Evolutionary conservation across 2,329 filamentous ascomycete species (phyloP).

Genomic region (Phaeosphaeriaceae sp.): DNA sequence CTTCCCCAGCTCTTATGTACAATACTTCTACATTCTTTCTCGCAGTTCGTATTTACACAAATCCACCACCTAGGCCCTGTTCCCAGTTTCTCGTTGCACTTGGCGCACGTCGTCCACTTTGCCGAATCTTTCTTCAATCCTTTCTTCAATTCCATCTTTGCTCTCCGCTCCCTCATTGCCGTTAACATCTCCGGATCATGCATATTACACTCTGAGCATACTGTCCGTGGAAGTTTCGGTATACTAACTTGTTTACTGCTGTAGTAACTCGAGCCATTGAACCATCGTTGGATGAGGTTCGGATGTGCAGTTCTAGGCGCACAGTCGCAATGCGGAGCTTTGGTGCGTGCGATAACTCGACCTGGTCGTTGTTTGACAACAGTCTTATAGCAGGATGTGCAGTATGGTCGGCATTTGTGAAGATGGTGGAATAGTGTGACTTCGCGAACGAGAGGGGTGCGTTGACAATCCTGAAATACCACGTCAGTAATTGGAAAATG

Average conservation of each 20-base stretch:
- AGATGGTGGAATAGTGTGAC: conserved; percentile 22
- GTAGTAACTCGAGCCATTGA: conserved; percentile 7
- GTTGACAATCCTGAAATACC: conserved; percentile 12
- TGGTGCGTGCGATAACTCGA: neutral
- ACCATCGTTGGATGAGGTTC: conserved; percentile 6
- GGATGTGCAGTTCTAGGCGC: conserved; percentile 11
- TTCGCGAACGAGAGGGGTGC: conserved; percentile 10
- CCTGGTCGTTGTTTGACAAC: conserved; percentile 1
- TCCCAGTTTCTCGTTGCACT: conserved; percentile 16
- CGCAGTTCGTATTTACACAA: conserved; percentile 13
- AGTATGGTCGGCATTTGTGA: conserved; percentile 30
- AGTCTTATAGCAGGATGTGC: conserved; percentile 27
- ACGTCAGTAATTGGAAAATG: neutral
- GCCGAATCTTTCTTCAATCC: conserved; percentile 11
- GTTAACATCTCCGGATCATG: conserved; percentile 11
- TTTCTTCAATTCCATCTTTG: conserved; percentile 20
- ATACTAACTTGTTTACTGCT: neutral
- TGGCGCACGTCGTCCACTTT: conserved; percentile 16
- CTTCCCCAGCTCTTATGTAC: conserved; percentile 19
- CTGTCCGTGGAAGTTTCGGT: neutral
- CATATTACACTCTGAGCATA: conserved; percentile 25
- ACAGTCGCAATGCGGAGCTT: conserved; percentile 18
- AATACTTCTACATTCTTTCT: conserved; percentile 19
- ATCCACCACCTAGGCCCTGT: conserved; percentile 36
- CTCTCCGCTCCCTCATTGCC: conserved; percentile 13